Evolutionary conservation across 331 rosid species (phyloP), one percentile per base, ranked within the genome.

Genomic region (Malus hybrid): DNA sequence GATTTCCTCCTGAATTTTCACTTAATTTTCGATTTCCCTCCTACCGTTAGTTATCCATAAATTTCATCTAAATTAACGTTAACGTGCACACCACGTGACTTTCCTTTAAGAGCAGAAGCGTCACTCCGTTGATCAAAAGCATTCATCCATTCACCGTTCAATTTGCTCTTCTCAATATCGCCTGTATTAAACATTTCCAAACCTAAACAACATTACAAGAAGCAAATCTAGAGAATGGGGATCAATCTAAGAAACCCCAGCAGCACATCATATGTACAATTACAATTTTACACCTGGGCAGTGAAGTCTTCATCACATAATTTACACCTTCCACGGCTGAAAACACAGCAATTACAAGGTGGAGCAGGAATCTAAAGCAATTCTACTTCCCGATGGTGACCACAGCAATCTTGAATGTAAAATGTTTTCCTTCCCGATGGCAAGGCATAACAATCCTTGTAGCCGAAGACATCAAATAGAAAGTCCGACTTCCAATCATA

Each of bases 171-270:
- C 11, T 36, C 44, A 36, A 36, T 36, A 36, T 36, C 44, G 10
- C 44, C 0, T 8, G 44, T 36, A 36, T 36, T 36, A 36, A 28
- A 28, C 29, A 36, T 36, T 71, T 68, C 66, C 78, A 73, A 78
- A 81, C 64, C 68, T 76, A 67, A 18, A 71, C 73, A 74, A 72
- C 66, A 54, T 64, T 62, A 62, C 46, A 10, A 70, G 54, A 78
- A 55, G 16, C 75, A 16, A 57, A 61, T 19, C 54, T 62, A 62
- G 12, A 39, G 54, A 46, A 67, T 19, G 46, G 74, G 85, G 86
- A 70, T 20, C 67, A 7, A 64, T 76, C 75, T 32, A 68, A 73
- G 56, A 48, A 65, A 76, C 86, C 90, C 84, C 27, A 7, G 20
- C n/a, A 54, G 52, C 27, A 55, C 36, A 60, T 73, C 76, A 61